Conservation (phyloP, 108 stramenopile genomes). For the Fragilaria radians region DNA sequence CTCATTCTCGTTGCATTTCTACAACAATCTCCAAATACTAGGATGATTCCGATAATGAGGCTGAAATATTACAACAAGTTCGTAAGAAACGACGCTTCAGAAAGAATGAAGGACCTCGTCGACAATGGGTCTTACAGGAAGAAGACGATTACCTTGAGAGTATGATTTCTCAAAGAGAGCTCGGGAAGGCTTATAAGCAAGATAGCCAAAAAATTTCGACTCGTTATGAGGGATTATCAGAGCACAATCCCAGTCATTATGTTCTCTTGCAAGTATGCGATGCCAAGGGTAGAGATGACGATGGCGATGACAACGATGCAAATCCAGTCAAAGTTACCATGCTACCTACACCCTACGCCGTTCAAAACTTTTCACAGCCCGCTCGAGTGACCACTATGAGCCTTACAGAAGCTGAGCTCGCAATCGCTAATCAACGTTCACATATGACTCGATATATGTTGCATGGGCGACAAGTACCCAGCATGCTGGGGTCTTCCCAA, state of each 20-base stretch:
- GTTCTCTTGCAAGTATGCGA: conserved; percentile 36
- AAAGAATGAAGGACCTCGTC: conserved; percentile 43
- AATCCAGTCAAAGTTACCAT: conserved; percentile 32
- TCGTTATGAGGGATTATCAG: conserved; percentile 70
- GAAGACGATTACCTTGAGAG: conserved; percentile 66
- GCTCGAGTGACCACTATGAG: conserved; percentile 48
- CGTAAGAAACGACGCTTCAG: conserved; percentile 64
- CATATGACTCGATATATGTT: conserved; percentile 65
- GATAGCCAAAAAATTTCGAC: conserved; percentile 19
- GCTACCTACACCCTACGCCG: conserved; percentile 48
- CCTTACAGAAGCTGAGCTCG: conserved; percentile 73
- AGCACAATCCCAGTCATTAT: conserved; percentile 70
- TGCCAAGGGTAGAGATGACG: conserved; percentile 5
- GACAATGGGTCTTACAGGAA: conserved; percentile 79
- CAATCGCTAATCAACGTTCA: conserved; percentile 64
- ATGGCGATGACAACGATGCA: conserved; percentile 1
- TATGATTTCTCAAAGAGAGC: conserved; percentile 44
- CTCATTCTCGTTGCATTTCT: too few relatives aligned
- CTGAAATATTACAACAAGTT: conserved; percentile 14
- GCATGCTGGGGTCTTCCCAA: neutral
- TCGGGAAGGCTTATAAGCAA: conserved; percentile 3
- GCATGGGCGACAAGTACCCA: conserved; percentile 37
- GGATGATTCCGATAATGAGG: conserved; percentile 55
- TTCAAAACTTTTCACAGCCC: conserved; percentile 70
- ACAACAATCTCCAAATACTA: too few relatives aligned